Evolutionary conservation across 129 eudicot genomes (phyloP), one percentile per base, ranked within the genome.

Genomic region (Artemisia tridentata): DNA sequence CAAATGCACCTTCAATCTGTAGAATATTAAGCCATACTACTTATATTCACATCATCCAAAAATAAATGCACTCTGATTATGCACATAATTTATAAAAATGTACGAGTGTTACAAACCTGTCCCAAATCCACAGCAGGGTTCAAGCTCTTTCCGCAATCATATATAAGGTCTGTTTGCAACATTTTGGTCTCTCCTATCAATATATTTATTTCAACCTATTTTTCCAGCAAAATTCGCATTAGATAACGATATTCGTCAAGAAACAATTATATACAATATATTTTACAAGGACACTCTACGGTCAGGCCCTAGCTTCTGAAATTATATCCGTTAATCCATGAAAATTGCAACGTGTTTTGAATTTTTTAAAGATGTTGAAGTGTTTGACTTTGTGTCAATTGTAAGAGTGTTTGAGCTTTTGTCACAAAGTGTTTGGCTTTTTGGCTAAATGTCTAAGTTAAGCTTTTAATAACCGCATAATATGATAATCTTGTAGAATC

Each of bases 121-220:
- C 99, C 99, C 81, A 90, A 79, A 79, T 93, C 99, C 20, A 93
- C 96, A 62, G 97, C 99, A 68, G 96, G 99, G 63, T 93, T 93
- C 84, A 93, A 57, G 84, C 99, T 93, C 79, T 93, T 86, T 69
- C 99, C 99, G 50, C 99, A 89, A 69, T 93, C 99, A 65, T 93
- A 93, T 54, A 93, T 51, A 23, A 93, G 80, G 78, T 93, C 99
- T 10, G 92, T 41, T 74, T 79, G 83, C 85, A 93, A 76, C 61
- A 86, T 82, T 68, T 72, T 81, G 63, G 96, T 90, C 81, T 90
- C 97, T 60, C 99, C 99, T 0, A 96, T 85, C 47, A 93, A 75
- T 67, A 90, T 65, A 81, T 87, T 80, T 52, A 93, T 58, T 84
- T 93, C 99, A 41, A 93, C 99, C 99, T 93, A 82, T 73, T 77